phyloP scores from a whole-genome alignment of 176 grass and related monocot species.

The Melocanna baccifera region DNA sequence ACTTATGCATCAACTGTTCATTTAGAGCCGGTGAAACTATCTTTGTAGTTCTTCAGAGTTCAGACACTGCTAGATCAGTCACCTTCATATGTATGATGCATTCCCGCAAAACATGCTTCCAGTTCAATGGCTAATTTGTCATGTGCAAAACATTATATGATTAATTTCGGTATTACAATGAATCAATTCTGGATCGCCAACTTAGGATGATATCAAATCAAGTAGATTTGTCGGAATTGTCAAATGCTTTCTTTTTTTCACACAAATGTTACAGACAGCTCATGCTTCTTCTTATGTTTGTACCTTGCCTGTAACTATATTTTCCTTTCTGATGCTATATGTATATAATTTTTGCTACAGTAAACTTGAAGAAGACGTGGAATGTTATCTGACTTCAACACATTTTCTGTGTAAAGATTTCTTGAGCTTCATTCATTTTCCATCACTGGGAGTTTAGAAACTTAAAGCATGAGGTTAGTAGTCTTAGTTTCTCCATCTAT shows the following conservation, averaged over 20 bases:
- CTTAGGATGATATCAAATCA: neutral
- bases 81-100: neutral
- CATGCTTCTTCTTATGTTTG: neutral
- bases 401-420: neutral
- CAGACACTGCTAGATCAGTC: neutral
- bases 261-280: neutral
- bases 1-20: neutral
- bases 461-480: conserved; percentile 49
- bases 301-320: neutral
- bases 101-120: neutral
- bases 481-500: conserved; percentile 10
- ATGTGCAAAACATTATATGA: neutral
- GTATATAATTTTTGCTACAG: conserved; percentile 1
- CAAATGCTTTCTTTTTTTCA: neutral
- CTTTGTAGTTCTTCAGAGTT: neutral
- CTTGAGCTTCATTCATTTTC: neutral
- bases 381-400: conserved; percentile 21
- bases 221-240: neutral
- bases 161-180: neutral
- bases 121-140: neutral
- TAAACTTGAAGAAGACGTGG: neutral
- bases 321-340: neutral
- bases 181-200: neutral
- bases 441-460: neutral
- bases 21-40: neutral